Evolutionary conservation across 1,284 basidiomycete genomes (phyloP).

Genomic region (Trichosporon sp.): DNA sequence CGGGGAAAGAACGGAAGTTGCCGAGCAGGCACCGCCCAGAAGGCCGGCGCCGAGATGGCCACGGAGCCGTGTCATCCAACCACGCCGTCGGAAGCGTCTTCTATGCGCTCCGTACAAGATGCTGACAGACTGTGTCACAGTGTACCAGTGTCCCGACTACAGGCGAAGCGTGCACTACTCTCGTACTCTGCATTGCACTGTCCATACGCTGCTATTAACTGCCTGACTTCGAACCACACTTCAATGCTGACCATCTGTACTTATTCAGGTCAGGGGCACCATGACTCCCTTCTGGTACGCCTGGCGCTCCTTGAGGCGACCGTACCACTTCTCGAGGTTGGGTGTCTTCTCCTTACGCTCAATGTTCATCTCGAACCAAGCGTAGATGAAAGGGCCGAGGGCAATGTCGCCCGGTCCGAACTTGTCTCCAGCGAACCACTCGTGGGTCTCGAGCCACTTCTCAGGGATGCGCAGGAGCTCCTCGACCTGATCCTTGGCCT

Average conservation of each 20-base stretch:
- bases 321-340: slow-evolving; percentile 10
- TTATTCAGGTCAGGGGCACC: slow-evolving; percentile 5
- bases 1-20: no score
- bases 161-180: no score
- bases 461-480: slow-evolving; percentile 4
- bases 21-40: no score
- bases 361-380: slow-evolving; percentile 11
- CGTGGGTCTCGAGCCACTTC: slow-evolving; percentile 5
- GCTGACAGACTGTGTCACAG: no score
- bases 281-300: slow-evolving; percentile 12
- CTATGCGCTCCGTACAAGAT: no score
- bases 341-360: not conserved
- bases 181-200: no score
- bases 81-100: no score
- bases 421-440: slow-evolving; percentile 5
- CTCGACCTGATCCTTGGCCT: not conserved
- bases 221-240: no score
- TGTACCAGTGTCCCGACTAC: no score
- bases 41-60: no score
- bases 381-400: slow-evolving; percentile 10
- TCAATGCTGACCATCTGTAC: not conserved
- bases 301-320: slow-evolving; percentile 2
- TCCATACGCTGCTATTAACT: not conserved
- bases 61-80: no score
- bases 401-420: slow-evolving; percentile 13